Evolutionary conservation across 2,329 filamentous ascomycete genomes (phyloP).

Genomic region (Xylaria sp.): DNA sequence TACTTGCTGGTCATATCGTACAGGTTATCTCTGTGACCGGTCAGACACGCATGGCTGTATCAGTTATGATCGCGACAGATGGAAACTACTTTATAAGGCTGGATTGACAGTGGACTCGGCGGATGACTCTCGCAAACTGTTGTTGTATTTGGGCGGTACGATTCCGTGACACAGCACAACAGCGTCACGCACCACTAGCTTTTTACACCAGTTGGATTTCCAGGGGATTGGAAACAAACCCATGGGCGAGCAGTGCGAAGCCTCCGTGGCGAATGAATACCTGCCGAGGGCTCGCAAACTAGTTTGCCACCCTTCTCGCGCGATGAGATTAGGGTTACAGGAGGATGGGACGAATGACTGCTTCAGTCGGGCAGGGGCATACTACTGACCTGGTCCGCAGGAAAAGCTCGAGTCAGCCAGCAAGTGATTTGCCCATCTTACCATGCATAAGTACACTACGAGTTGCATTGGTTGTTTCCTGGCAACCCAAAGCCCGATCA

Average conservation of each 20-base stretch:
- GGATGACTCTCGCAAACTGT: constrained; percentile 28
- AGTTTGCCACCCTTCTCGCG: constrained; percentile 2
- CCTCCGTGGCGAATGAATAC: not conserved
- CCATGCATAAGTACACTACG: constrained; percentile 19
- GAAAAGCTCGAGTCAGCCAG: constrained; percentile 28
- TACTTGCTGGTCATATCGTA: constrained; percentile 12
- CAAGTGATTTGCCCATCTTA: constrained; percentile 24
- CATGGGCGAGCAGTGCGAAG: not conserved
- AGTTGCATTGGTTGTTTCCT: constrained; percentile 10
- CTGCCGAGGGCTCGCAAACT: not conserved
- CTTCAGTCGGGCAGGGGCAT: constrained; percentile 36
- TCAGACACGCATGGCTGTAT: constrained; percentile 19
- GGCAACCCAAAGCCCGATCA: constrained; percentile 24
- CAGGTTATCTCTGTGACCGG: constrained; percentile 24
- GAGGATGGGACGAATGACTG: constrained; percentile 20
- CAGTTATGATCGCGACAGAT: constrained; percentile 8
- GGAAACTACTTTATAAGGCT: constrained; percentile 11
- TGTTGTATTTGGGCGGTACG: constrained; percentile 23
- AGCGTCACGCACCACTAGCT: constrained; percentile 7
- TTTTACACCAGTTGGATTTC: constrained; percentile 15
- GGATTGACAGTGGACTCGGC: constrained; percentile 6
- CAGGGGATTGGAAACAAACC: constrained; percentile 22
- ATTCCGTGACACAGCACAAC: constrained; percentile 22
- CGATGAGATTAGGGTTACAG: constrained; percentile 13
- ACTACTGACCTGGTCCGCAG: constrained; percentile 23